Conservation (phyloP, 352 stramenopile species). For the Phytophthora europaea region DNA sequence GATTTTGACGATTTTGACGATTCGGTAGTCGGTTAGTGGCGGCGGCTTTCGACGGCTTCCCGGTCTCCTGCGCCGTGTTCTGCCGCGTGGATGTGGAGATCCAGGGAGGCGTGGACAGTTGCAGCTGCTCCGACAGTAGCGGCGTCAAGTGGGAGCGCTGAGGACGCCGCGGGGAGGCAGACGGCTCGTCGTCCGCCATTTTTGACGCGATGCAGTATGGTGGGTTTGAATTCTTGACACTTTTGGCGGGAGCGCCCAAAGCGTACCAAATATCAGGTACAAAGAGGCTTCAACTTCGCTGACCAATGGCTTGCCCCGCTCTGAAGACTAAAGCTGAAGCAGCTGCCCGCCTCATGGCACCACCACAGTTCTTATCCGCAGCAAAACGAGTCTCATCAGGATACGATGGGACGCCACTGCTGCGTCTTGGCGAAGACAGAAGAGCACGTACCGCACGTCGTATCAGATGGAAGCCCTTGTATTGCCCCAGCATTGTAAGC, state of each 20-base stretch:
- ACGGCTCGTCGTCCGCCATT: not conserved
- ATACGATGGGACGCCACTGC: too few relatives aligned
- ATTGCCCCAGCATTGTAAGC: too few relatives aligned
- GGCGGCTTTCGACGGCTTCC: slow-evolving; percentile 9
- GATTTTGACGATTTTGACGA: not conserved
- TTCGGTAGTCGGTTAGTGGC: slow-evolving; percentile 12
- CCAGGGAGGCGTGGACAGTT: slow-evolving; percentile 26
- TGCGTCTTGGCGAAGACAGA: too few relatives aligned
- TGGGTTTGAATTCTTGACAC: not conserved
- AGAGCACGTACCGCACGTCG: too few relatives aligned
- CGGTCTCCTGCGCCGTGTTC: slow-evolving; percentile 4
- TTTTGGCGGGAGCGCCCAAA: not conserved
- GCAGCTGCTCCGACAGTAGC: slow-evolving; percentile 26
- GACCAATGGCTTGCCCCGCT: not conserved
- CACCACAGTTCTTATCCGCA: too few relatives aligned
- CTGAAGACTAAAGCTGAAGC: not conserved
- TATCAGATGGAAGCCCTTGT: too few relatives aligned
- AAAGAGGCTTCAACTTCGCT: not conserved
- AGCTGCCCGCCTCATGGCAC: too few relatives aligned
- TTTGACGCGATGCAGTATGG: not conserved
- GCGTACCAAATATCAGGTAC: not conserved
- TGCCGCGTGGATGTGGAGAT: slow-evolving; percentile 2
- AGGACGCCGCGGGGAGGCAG: not conserved
- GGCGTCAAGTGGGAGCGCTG: slow-evolving; percentile 30
- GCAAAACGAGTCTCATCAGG: too few relatives aligned